Conservation (phyloP, 2,329 filamentous ascomycete species). For the Aspergillus phoenicis region DNA sequence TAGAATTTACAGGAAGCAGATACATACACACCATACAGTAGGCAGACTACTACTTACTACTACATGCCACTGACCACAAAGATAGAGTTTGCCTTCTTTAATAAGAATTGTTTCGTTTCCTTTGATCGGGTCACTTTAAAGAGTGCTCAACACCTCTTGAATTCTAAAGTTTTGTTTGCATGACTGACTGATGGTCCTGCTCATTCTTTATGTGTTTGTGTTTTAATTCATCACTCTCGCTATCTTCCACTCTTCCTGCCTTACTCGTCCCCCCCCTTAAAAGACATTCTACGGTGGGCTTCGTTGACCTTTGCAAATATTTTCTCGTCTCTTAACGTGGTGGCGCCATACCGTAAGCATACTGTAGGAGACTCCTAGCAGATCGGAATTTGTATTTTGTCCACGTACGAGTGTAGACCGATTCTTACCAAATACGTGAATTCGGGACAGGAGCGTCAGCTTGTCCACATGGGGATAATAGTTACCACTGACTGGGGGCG, state of each 20-base stretch:
- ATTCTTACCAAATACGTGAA: constrained; percentile 13
- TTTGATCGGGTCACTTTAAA: neutral
- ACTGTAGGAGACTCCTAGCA: constrained; percentile 13
- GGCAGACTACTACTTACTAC: neutral
- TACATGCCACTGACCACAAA: constrained; percentile 2
- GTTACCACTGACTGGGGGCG: constrained; percentile 2
- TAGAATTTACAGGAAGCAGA: neutral
- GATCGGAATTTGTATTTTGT: constrained; percentile 15
- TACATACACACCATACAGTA: too few relatives aligned
- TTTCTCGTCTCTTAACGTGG: neutral
- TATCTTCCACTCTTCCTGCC: neutral
- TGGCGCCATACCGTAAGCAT: constrained; percentile 19
- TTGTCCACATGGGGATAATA: neutral
- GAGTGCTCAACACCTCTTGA: neutral
- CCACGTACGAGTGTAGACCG: constrained; percentile 8
- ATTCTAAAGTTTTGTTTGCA: neutral
- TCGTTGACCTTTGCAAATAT: neutral
- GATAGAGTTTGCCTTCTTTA: neutral
- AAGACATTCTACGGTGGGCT: neutral
- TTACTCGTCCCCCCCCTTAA: neutral
- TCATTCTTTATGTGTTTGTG: neutral
- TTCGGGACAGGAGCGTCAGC: constrained; percentile 3
- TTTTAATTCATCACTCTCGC: neutral
- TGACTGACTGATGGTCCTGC: neutral
- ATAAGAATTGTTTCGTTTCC: neutral